Evolutionary conservation across 192 early-diverging fungal genomes (phyloP).

Genomic region (Coemansia sp.): DNA sequence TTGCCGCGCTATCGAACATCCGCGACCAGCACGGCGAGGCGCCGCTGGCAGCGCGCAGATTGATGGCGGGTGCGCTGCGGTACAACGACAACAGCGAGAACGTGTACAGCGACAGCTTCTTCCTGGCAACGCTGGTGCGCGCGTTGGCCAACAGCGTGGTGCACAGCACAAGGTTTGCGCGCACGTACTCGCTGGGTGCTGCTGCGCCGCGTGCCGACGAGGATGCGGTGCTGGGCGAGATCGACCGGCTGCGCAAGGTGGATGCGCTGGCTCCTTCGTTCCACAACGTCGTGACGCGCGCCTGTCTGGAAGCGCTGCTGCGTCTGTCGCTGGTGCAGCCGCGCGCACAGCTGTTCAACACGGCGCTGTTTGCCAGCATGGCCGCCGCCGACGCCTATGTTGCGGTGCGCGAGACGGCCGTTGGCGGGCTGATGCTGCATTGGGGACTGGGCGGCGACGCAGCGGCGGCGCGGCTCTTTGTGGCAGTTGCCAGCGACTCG

Average conservation of each 20-base stretch:
- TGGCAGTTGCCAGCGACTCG: conserved; percentile 22
- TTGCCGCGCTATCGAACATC: conserved; percentile 71
- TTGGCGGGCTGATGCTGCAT: conserved; percentile 76
- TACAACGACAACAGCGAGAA: conserved; percentile 96
- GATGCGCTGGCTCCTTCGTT: conserved; percentile 85
- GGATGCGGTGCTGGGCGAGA: conserved; percentile 56
- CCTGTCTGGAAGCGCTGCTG: conserved; percentile 73
- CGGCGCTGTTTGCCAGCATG: conserved; percentile 72
- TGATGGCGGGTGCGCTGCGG: conserved; percentile 75
- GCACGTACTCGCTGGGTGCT: conserved; percentile 8
- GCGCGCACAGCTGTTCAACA: conserved; percentile 67
- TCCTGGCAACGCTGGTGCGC: conserved; percentile 71
- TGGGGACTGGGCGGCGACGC: conserved; percentile 58
- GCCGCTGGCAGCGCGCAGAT: conserved; percentile 61
- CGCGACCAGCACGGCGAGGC: conserved; percentile 65
- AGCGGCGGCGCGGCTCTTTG: conserved; percentile 21
- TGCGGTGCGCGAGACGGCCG: conserved; percentile 67
- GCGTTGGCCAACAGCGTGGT: conserved; percentile 68
- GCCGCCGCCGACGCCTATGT: conserved; percentile 70
- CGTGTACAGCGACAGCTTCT: conserved; percentile 79
- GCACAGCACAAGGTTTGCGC: conserved; percentile 27
- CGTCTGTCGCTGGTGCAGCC: conserved; percentile 63
- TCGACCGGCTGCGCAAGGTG: conserved; percentile 73
- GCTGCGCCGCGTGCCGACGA: conserved; percentile 11
- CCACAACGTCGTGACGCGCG: conserved; percentile 80